A percentile compares a stretch with the other conserved stretches of the same genome.
Evolutionary conservation across 164 flowering plant species (phyloP).

Genomic region (Malania oleifera): DNA sequence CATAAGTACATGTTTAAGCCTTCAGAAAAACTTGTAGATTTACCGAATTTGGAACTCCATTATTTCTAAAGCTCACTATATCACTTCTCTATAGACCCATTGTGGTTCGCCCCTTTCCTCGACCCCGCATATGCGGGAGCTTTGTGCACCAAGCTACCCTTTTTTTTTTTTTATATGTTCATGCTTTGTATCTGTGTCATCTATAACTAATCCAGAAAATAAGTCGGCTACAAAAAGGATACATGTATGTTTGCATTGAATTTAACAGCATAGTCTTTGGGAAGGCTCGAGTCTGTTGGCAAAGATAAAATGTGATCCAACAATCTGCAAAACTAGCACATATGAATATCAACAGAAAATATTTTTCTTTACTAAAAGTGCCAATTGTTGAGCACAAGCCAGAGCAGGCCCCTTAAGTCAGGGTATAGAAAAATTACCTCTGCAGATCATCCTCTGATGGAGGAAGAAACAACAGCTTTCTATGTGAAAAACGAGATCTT

Average conservation of each 20-base stretch:
- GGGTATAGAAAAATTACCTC: slow-evolving; percentile 30
- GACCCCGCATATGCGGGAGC: too few species aligned
- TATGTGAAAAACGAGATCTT: slow-evolving; percentile 92
- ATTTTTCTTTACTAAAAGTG: neutral
- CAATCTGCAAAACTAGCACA: slow-evolving; percentile 47
- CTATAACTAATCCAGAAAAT: neutral
- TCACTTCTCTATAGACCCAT: too few species aligned
- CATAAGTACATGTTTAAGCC: too few species aligned
- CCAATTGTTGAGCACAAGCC: slow-evolving; percentile 4
- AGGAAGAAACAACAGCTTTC: slow-evolving; percentile 91
- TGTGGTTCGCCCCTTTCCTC: too few species aligned
- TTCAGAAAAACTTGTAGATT: neutral
- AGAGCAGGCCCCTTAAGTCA: neutral
- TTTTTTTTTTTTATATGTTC: too few species aligned
- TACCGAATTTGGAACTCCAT: neutral
- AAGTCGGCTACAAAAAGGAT: slow-evolving; percentile 35
- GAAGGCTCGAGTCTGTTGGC: slow-evolving; percentile 58
- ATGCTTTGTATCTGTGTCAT: neutral
- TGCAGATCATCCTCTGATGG: slow-evolving; percentile 58
- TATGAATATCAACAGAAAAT: slow-evolving; percentile 9
- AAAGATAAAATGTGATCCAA: slow-evolving; percentile 56
- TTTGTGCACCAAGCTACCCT: too few species aligned
- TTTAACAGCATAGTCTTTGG: slow-evolving; percentile 45
- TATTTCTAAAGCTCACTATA: neutral
- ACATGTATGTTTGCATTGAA: slow-evolving; percentile 71